These are phyloP conservation scores for Orbilia oligospora DNA, from an alignment of 2,329 filamentous ascomycete species.

Conservation along the genomic window DNA sequence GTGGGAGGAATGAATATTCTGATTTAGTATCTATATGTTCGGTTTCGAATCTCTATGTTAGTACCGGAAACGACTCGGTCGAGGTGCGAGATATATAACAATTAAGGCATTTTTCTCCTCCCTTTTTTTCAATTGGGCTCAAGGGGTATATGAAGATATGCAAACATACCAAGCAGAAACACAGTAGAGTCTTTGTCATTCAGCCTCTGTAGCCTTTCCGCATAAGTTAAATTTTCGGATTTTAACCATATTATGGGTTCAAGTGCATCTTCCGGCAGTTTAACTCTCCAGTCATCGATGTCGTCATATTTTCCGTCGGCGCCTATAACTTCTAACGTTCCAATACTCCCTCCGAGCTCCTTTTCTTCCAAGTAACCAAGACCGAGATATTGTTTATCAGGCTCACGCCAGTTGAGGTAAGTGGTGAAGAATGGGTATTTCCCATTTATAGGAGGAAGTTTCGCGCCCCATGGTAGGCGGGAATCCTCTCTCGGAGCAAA, in stretches of 20 bases:
- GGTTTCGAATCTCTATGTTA: too few species aligned
- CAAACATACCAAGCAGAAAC: not conserved
- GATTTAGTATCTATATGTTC: slow-evolving; percentile 10
- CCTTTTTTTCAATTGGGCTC: too few species aligned
- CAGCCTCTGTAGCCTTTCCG: too few species aligned
- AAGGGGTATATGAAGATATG: not conserved
- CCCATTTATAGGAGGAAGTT: not conserved
- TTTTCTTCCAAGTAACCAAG: slow-evolving; percentile 1
- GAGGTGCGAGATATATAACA: too few species aligned
- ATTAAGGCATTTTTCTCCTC: too few species aligned
- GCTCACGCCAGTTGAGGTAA: slow-evolving; percentile 12
- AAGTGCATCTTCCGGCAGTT: not conserved
- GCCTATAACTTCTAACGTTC: not conserved
- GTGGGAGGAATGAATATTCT: not conserved
- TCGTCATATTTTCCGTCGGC: not conserved
- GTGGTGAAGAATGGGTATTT: not conserved
- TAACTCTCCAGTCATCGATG: not conserved
- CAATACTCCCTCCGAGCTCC: not conserved
- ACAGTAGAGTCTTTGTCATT: not conserved
- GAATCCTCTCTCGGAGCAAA: too few species aligned
- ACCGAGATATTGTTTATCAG: not conserved
- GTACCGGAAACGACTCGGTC: too few species aligned
- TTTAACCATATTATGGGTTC: too few species aligned
- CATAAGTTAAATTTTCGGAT: too few species aligned
- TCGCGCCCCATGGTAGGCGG: not conserved